Percentiles rank a stretch among this genome's conserved stretches.
Conservation (phyloP, 2,329 filamentous ascomycete genomes). For the Neofusicoccum kwambonambiense region DNA sequence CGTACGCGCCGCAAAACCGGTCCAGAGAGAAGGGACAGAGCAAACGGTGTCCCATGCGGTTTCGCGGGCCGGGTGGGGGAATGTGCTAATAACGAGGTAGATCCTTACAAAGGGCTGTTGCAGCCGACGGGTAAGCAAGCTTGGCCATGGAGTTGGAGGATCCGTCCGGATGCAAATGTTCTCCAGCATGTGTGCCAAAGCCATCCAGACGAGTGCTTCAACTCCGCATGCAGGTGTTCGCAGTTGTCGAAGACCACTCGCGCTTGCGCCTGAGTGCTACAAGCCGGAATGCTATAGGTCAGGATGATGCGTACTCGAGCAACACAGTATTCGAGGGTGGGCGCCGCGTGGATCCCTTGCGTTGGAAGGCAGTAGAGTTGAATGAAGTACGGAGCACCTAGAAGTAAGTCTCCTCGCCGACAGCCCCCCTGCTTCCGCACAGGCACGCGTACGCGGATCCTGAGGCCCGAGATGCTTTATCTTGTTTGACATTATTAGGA, state of each 20-base stretch:
- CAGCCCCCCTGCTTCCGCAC: conserved; percentile 12
- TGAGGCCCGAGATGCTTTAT: conserved; percentile 3
- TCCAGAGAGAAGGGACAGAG: background rate
- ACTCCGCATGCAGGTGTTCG: no score
- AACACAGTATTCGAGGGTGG: background rate
- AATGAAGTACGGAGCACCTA: background rate
- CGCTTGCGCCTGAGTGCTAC: no score
- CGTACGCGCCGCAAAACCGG: background rate
- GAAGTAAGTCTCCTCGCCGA: conserved; percentile 1
- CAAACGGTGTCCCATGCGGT: background rate
- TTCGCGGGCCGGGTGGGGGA: background rate
- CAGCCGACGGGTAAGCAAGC: no score
- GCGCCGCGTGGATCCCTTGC: background rate
- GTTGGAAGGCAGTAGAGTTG: background rate
- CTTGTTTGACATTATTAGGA: conserved; percentile 8
- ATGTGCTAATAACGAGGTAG: background rate
- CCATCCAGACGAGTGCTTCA: no score
- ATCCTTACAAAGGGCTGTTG: background rate
- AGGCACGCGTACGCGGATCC: background rate
- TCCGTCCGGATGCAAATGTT: no score
- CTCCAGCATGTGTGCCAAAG: no score
- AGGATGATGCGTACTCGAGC: background rate
- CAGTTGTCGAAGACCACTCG: no score
- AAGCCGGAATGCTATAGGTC: no score
- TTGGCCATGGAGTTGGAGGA: no score